phyloP scores from a whole-genome alignment of 345 rosid species.

The Cochlearia excelsa region DNA sequence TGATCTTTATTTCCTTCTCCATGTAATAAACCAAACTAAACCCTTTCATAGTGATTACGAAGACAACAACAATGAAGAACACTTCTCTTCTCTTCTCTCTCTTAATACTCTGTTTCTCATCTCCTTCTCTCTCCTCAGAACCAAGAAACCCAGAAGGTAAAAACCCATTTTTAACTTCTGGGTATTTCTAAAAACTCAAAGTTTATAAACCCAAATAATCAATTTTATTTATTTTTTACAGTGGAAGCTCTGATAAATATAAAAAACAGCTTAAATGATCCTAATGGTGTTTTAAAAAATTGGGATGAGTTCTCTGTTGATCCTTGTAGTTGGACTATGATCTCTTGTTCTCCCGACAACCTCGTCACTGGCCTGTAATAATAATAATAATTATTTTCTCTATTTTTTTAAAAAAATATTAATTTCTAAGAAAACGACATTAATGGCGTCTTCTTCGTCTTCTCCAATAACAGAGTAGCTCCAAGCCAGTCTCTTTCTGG shows the following conservation, averaged over 20 bases:
- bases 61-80: conserved; percentile 15
- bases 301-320: conserved; percentile 96
- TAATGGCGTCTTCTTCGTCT: conserved; percentile 25
- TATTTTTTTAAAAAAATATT: neutral
- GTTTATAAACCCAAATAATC: no score
- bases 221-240: conserved; percentile 20
- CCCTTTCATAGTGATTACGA: conserved; percentile 36
- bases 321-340: conserved; percentile 98
- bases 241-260: conserved; percentile 80
- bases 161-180: neutral
- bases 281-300: conserved; percentile 80
- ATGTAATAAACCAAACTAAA: conserved; percentile 15
- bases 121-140: conserved; percentile 51
- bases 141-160: conserved; percentile 91
- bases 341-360: conserved; percentile 77
- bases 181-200: no score
- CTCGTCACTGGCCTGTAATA: conserved; percentile 70
- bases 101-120: conserved; percentile 34
- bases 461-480: conserved; percentile 57
- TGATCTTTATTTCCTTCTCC: conserved; percentile 24
- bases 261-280: conserved; percentile 57
- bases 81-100: conserved; percentile 28
- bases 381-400: conserved; percentile 21
- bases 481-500: conserved; percentile 95
- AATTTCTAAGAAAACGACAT: neutral